Conservation (phyloP, 257 asterid genomes). For the Paulownia fortunei region DNA sequence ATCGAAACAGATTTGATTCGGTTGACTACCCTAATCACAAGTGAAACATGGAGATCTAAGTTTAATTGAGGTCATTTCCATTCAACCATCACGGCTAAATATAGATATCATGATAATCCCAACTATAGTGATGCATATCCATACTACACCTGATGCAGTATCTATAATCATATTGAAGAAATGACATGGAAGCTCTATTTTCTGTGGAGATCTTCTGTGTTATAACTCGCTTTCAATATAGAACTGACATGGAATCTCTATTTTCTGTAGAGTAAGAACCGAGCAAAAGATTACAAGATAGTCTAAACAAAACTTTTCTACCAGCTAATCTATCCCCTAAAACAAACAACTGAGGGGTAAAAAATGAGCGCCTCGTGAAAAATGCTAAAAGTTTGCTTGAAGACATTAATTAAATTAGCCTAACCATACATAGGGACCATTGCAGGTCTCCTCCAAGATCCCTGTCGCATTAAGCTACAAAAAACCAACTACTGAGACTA, state of each 20-base stretch:
- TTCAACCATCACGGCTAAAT: not conserved
- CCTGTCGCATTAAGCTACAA: constrained; percentile 38
- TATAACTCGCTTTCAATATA: not conserved
- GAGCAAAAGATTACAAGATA: constrained; percentile 6
- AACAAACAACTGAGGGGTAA: not conserved
- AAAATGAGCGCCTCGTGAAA: constrained; percentile 16
- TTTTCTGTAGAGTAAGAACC: not conserved
- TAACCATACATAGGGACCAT: not conserved
- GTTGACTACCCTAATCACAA: not conserved
- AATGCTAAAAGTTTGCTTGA: constrained; percentile 16
- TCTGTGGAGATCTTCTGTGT: not conserved
- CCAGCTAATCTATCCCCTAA: constrained; percentile 29
- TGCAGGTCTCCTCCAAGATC: constrained; percentile 32
- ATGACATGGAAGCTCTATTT: no score
- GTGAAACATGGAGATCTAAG: not conserved
- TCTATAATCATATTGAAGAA: no score
- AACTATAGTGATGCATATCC: no score
- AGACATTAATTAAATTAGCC: not conserved
- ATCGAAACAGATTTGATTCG: no score
- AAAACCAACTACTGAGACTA: constrained; percentile 29
- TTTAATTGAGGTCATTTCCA: not conserved
- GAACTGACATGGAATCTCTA: constrained; percentile 18
- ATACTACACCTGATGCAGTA: no score
- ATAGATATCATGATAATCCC: not conserved
- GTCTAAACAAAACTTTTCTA: constrained; percentile 32